Percentiles rank a stretch among this genome's conserved stretches.
Evolutionary conservation across 2,329 filamentous ascomycete genomes (phyloP).

Genomic region (Fusarium sp.): DNA sequence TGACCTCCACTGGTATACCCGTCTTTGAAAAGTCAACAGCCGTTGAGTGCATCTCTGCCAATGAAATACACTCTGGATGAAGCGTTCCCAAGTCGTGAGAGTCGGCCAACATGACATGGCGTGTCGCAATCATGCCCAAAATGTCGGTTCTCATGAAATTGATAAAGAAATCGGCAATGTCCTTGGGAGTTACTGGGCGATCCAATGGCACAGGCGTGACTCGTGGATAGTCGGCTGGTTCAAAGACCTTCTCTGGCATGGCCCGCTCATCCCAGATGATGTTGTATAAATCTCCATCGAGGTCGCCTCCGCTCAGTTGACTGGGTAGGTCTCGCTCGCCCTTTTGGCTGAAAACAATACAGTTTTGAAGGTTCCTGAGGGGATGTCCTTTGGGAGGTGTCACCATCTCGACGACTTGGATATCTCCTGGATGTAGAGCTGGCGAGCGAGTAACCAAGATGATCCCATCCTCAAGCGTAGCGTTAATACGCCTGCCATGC

Average conservation of each 20-base stretch:
- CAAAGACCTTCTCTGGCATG: slow-evolving; percentile 55
- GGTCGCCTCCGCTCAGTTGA: slow-evolving; percentile 82
- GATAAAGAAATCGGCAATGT: slow-evolving; percentile 87
- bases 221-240: slow-evolving; percentile 77
- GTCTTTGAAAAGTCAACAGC: slow-evolving; percentile 84
- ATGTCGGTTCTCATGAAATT: slow-evolving; percentile 78
- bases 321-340: slow-evolving; percentile 82
- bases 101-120: slow-evolving; percentile 75
- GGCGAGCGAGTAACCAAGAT: slow-evolving; percentile 83
- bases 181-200: slow-evolving; percentile 67
- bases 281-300: slow-evolving; percentile 87
- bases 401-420: slow-evolving; percentile 74
- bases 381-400: slow-evolving; percentile 71
- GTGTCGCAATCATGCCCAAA: slow-evolving; percentile 72
- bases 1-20: slow-evolving; percentile 68
- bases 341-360: slow-evolving; percentile 80
- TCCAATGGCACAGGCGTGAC: slow-evolving; percentile 68
- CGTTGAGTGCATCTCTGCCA: slow-evolving; percentile 75
- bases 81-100: slow-evolving; percentile 63
- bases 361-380: slow-evolving; percentile 74
- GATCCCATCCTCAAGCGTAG: slow-evolving; percentile 49
- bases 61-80: slow-evolving; percentile 61
- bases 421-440: slow-evolving; percentile 83
- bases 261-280: slow-evolving; percentile 77
- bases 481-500: slow-evolving; percentile 42